Percentiles rank a stretch among this genome's conserved stretches.
Conservation (phyloP, 768 basidiomycete species). For the Leccinum disarticulatum region DNA sequence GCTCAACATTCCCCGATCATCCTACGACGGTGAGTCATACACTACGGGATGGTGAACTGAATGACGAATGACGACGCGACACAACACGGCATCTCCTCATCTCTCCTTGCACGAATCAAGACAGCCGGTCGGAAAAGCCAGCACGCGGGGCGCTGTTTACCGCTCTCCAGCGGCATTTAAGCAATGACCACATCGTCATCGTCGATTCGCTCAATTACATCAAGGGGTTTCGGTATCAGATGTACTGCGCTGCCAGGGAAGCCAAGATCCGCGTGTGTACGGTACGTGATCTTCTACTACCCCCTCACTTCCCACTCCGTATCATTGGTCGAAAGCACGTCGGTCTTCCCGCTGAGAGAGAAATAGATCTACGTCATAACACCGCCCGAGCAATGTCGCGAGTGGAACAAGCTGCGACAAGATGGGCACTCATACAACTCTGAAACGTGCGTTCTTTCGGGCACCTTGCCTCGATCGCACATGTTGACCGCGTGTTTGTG, state of each 20-base stretch:
- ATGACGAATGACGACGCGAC: neutral
- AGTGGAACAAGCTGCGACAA: conserved; percentile 65
- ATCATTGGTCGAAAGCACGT: neutral
- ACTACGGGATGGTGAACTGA: neutral
- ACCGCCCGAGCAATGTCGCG: conserved; percentile 69
- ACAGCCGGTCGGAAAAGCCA: conserved; percentile 81
- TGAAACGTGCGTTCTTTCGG: conserved; percentile 56
- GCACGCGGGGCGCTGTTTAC: conserved; percentile 84
- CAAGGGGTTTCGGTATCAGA: conserved; percentile 97
- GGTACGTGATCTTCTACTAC: conserved; percentile 41
- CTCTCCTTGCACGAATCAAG: conserved; percentile 37
- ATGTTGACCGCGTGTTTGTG: neutral
- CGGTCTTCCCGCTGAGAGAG: conserved; percentile 8
- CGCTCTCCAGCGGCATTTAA: conserved; percentile 73
- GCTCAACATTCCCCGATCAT: conserved; percentile 60
- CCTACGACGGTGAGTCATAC: conserved; percentile 65
- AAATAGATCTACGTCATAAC: conserved; percentile 74
- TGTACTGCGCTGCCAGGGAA: conserved; percentile 95
- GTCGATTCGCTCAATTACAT: conserved; percentile 95
- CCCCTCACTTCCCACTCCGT: too few relatives aligned
- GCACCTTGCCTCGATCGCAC: neutral
- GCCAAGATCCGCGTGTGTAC: conserved; percentile 83
- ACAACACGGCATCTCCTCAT: neutral
- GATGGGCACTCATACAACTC: conserved; percentile 54
- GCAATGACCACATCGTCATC: conserved; percentile 75